Conservation (phyloP, 208 protist species). For the Leishmania tarentolae region DNA sequence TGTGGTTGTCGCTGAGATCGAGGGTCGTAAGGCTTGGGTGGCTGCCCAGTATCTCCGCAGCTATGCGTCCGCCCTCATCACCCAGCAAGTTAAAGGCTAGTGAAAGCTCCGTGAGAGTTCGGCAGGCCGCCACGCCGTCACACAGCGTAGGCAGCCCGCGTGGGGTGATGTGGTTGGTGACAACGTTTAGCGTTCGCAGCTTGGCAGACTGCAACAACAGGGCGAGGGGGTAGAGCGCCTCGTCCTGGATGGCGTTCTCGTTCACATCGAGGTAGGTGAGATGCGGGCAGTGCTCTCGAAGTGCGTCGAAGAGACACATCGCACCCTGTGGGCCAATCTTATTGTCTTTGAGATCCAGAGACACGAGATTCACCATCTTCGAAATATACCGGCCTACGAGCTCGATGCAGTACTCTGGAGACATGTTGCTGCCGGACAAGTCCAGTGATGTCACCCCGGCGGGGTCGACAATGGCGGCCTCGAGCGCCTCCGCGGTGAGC, state of each 20-base stretch:
- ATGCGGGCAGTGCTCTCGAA: conserved; percentile 58
- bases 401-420: conserved; percentile 43
- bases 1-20: conserved; percentile 85
- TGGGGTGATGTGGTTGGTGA: conserved; percentile 81
- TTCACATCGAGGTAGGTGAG: conserved; percentile 80
- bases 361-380: conserved; percentile 59
- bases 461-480: conserved; percentile 40
- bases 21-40: conserved; percentile 62
- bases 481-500: conserved; percentile 51
- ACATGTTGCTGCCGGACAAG: conserved; percentile 81
- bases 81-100: conserved; percentile 83
- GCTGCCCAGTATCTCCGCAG: conserved; percentile 51
- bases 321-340: conserved; percentile 69
- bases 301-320: conserved; percentile 58
- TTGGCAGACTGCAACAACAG: conserved; percentile 50
- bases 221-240: conserved; percentile 61
- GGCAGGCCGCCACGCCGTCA: conserved; percentile 62
- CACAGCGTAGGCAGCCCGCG: conserved; percentile 74
- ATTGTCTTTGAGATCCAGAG: conserved; percentile 87
- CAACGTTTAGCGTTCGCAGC: conserved; percentile 66
- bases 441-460: conserved; percentile 59
- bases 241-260: conserved; percentile 86
- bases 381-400: conserved; percentile 58
- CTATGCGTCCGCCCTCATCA: conserved; percentile 54
- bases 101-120: conserved; percentile 57